A percentile compares a stretch with the other conserved stretches of the same genome.
Evolutionary conservation across 1,139 yeast genomes (phyloP).

Genomic region (Maudiozyma humilis): DNA sequence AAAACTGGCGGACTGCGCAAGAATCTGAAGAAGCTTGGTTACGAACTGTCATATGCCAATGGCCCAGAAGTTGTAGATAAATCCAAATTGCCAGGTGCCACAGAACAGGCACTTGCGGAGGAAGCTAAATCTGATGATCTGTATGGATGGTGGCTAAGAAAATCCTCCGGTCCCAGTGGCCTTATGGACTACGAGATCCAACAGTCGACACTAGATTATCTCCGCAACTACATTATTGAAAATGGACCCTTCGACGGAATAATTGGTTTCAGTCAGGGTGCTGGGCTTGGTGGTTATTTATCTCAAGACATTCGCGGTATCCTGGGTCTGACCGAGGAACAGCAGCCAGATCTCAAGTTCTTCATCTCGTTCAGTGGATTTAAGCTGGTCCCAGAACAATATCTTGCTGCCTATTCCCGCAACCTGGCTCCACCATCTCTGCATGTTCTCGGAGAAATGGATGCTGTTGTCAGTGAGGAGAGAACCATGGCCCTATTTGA

Average conservation of each 20-base stretch:
- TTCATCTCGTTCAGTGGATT: slow-evolving; percentile 75
- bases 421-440: slow-evolving; percentile 52
- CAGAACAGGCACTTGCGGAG: not conserved
- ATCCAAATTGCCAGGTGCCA: slow-evolving; percentile 7
- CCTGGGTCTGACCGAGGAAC: slow-evolving; percentile 19
- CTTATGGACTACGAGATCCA: slow-evolving; percentile 18
- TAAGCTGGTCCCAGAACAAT: slow-evolving; percentile 46
- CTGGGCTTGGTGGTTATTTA: slow-evolving; percentile 61
- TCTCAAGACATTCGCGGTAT: slow-evolving; percentile 37
- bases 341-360: slow-evolving; percentile 50
- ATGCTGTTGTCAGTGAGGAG: slow-evolving; percentile 73
- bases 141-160: slow-evolving; percentile 29
- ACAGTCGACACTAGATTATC: slow-evolving; percentile 16
- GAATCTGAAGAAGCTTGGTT: slow-evolving; percentile 52
- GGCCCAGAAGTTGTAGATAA: slow-evolving; percentile 43
- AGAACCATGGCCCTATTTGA: slow-evolving; percentile 54
- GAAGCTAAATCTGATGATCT: slow-evolving; percentile 13
- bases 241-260: slow-evolving; percentile 83
- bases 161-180: slow-evolving; percentile 8
- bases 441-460: slow-evolving; percentile 79
- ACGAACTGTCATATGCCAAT: slow-evolving; percentile 62
- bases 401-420: slow-evolving; percentile 30
- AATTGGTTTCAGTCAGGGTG: slow-evolving; percentile 92
- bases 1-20: slow-evolving; percentile 76
- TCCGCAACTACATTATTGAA: slow-evolving; percentile 28